Conservation (phyloP, 345 rosid species). For the Brassica cretica region DNA sequence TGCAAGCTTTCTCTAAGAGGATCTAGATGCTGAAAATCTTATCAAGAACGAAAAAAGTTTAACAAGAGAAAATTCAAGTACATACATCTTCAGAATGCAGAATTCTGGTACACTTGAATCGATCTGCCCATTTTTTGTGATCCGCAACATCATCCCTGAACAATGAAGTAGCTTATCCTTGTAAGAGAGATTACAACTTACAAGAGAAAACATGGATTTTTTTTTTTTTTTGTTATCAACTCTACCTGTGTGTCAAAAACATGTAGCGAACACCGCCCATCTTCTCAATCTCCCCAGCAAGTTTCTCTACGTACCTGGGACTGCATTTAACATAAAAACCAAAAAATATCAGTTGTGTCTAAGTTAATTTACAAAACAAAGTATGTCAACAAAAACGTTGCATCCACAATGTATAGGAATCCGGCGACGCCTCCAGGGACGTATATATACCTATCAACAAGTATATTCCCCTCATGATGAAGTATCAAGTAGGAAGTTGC, state of each 20-base stretch:
- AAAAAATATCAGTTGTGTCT: background rate
- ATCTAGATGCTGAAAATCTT: background rate
- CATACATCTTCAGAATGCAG: constrained; percentile 61
- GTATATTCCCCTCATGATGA: constrained; percentile 60
- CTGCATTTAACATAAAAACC: no score
- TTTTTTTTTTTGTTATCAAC: background rate
- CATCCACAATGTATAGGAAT: background rate
- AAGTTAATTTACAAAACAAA: background rate
- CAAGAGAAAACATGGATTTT: background rate
- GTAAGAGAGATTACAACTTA: constrained; percentile 9
- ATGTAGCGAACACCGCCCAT: constrained; percentile 59
- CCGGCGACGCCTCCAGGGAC: background rate
- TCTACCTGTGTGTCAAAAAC: constrained; percentile 66
- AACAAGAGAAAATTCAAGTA: constrained; percentile 12
- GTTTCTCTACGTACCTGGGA: constrained; percentile 58
- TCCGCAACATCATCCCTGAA: constrained; percentile 73
- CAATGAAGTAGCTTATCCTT: constrained; percentile 31
- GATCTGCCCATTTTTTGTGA: constrained; percentile 62
- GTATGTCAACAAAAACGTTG: background rate
- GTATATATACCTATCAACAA: constrained; percentile 58
- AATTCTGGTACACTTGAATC: constrained; percentile 52
- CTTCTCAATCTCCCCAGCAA: constrained; percentile 50
- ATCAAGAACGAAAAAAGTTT: background rate
- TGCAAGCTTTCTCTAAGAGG: background rate
- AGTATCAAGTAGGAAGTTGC: constrained; percentile 61